Percentiles rank a stretch among this genome's conserved stretches.
These are phyloP conservation scores for Cercospora sp. DNA, from an alignment of 2,329 filamentous ascomycete species.

Conservation along the genomic window DNA sequence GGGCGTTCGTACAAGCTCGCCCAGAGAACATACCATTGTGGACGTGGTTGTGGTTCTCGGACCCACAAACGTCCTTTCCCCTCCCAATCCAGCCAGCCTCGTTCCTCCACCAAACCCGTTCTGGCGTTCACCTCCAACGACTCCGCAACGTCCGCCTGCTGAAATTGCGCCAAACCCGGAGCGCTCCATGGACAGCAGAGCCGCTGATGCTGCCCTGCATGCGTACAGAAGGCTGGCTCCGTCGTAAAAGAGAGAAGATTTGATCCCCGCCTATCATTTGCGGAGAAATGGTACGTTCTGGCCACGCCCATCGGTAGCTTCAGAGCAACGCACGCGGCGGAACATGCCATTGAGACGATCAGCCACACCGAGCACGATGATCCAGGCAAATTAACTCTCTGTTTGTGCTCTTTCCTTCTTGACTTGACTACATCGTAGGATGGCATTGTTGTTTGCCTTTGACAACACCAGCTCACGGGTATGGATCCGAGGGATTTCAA, in stretches of 20 bases:
- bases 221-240: not conserved
- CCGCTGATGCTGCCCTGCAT: conserved; percentile 1
- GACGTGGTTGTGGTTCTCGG: not conserved
- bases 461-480: not conserved
- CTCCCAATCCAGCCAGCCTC: not conserved
- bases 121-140: not conserved
- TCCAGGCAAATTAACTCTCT: not conserved
- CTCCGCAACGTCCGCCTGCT: not conserved
- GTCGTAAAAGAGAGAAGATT: not conserved
- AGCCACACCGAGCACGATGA: conserved; percentile 2
- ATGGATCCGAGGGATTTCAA: conserved; percentile 10
- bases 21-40: not conserved
- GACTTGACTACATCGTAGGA: not conserved
- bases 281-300: conserved; percentile 6
- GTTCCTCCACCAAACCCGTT: not conserved
- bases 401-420: not conserved
- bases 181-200: not conserved
- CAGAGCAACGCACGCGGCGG: not conserved
- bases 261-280: not conserved
- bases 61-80: not conserved
- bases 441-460: not conserved
- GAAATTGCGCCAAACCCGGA: not conserved
- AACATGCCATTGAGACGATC: not conserved
- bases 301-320: not conserved
- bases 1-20: not conserved